Evolutionary conservation across 1,139 yeast genomes (phyloP).

Genomic region (Kluyveromyces marxianus): DNA sequence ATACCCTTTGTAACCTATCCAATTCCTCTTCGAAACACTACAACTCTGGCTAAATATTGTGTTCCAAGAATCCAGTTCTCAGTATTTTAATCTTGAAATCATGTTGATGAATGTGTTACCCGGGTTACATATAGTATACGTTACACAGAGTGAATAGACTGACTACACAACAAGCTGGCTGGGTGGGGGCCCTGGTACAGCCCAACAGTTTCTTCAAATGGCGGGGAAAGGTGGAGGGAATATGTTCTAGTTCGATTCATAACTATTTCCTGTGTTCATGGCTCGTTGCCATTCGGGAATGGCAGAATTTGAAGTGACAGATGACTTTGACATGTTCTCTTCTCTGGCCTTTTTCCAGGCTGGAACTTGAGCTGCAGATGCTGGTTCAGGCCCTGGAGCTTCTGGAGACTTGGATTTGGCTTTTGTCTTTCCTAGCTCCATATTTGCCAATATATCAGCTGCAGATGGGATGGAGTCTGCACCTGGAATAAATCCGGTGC

Average conservation of each 20-base stretch:
- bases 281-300: constrained; percentile 25
- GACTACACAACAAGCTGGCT: too few species aligned
- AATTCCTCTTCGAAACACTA: too few species aligned
- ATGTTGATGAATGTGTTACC: too few species aligned
- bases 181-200: too few species aligned
- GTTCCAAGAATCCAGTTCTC: too few species aligned
- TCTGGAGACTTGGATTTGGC: constrained; percentile 24
- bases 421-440: constrained; percentile 29
- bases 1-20: too few species aligned
- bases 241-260: constrained; percentile 1
- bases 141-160: too few species aligned
- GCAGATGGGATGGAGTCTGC: constrained; percentile 48
- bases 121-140: too few species aligned
- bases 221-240: too few species aligned
- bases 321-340: constrained; percentile 9
- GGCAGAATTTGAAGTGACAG: constrained; percentile 4
- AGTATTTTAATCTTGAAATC: too few species aligned
- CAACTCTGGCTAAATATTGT: too few species aligned
- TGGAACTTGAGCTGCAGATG: constrained; percentile 34
- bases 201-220: too few species aligned
- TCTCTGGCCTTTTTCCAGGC: constrained; percentile 26
- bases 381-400: constrained; percentile 6
- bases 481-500: constrained; percentile 19
- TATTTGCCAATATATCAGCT: constrained; percentile 50
- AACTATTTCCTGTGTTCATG: constrained; percentile 7